Percentiles rank a stretch among this genome's conserved stretches.
Conservation (phyloP, 768 basidiomycete genomes). For the Serendipita sp. region DNA sequence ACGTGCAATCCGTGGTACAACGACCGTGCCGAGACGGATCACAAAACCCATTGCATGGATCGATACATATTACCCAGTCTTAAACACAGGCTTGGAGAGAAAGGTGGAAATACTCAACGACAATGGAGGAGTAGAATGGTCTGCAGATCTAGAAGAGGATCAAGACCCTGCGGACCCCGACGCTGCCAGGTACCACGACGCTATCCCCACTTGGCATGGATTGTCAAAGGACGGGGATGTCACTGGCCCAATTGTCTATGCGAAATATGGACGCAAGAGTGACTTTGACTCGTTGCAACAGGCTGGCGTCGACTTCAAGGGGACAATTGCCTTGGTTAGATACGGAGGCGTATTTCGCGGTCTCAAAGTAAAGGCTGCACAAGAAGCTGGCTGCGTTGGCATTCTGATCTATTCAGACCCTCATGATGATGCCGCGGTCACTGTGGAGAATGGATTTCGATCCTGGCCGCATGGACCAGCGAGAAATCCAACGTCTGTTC, state of each 20-base stretch:
- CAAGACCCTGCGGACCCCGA: conserved; percentile 63
- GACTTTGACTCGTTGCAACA: conserved; percentile 54
- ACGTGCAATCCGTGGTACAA: conserved; percentile 34
- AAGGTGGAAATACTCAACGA: conserved; percentile 49
- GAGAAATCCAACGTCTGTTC: conserved; percentile 65
- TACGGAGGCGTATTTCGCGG: conserved; percentile 73
- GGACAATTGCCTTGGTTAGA: conserved; percentile 61
- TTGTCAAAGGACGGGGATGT: conserved; percentile 64
- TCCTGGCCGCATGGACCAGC: conserved; percentile 33
- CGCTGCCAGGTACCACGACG: conserved; percentile 47
- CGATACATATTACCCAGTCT: conserved; percentile 73
- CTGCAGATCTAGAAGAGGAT: conserved; percentile 56
- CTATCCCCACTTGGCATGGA: conserved; percentile 77
- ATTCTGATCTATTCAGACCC: conserved; percentile 75
- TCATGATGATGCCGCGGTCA: conserved; percentile 70
- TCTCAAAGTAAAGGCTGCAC: conserved; percentile 72
- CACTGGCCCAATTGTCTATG: conserved; percentile 56
- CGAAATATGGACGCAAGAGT: conserved; percentile 60
- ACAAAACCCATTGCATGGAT: conserved; percentile 57
- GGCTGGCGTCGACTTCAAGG: conserved; percentile 55
- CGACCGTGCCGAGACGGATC: conserved; percentile 22
- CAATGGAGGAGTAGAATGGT: conserved; percentile 41
- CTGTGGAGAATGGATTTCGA: conserved; percentile 56
- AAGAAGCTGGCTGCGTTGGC: conserved; percentile 67
- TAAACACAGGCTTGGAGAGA: conserved; percentile 63